Evolutionary conservation across 2,329 filamentous ascomycete genomes (phyloP).

Genomic region (Talaromyces sp.): DNA sequence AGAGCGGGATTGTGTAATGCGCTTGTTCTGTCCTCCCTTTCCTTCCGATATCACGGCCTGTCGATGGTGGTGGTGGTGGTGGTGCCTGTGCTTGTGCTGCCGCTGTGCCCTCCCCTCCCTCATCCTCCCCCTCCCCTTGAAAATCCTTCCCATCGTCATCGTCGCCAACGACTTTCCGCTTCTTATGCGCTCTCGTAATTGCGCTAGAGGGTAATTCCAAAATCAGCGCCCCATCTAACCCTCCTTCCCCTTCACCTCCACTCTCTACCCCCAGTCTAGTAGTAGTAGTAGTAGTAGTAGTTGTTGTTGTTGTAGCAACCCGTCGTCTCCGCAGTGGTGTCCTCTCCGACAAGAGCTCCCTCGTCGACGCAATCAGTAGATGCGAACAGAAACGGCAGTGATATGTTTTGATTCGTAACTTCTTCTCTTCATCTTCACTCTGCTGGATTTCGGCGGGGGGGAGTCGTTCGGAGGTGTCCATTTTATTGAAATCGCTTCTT

Average conservation of each 20-base stretch:
- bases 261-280: too few relatives aligned
- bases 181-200: constrained; percentile 27
- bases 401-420: constrained; percentile 50
- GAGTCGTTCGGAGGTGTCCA: background rate
- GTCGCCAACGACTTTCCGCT: constrained; percentile 22
- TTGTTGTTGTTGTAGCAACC: too few relatives aligned
- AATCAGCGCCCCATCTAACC: constrained; percentile 5
- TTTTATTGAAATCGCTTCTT: background rate
- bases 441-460: background rate
- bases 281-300: too few relatives aligned
- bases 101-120: background rate
- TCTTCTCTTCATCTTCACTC: background rate
- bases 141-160: constrained; percentile 21
- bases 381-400: constrained; percentile 65
- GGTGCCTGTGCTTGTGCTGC: background rate
- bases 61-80: background rate
- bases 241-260: background rate
- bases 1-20: constrained; percentile 53
- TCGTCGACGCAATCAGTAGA: constrained; percentile 61
- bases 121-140: background rate
- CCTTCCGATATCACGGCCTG: background rate
- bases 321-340: background rate
- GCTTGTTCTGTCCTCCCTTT: constrained; percentile 19
- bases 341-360: constrained; percentile 43
- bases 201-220: background rate